Evolutionary conservation across 2,329 filamentous ascomycete genomes (phyloP), one percentile per base, ranked within the genome.

Genomic region (Fusarium musae): DNA sequence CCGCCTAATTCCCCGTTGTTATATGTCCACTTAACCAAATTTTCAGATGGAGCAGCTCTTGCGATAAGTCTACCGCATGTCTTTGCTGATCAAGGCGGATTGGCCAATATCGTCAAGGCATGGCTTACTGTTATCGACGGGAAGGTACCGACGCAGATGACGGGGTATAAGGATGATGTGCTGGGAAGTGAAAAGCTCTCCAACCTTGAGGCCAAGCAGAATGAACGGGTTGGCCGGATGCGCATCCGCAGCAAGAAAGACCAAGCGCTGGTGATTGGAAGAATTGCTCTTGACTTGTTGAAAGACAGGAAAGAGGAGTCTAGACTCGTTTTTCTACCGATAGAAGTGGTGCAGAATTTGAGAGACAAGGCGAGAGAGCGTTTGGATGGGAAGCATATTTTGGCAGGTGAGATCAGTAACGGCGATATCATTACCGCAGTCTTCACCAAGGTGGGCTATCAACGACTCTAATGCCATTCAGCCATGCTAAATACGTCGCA

Each of bases 391-490:
- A 50, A 50, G 2, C 26, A 59, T 3, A 1, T 0, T 3, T 26
- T 36, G 3, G 19, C 21, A 7, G 23, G 16, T n/a, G 37, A 49
- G 9, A 46, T 69, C 4, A 69, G 46, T 19, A 63, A 63, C 4
- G 64, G 63, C 0, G 64, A 69, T 16, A 54, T 69, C 13, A 32
- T 70, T 0, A 59, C 66, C 15, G 52, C 56, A 1, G 43, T 69
- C 40, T 68, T 66, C 10, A 54, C 53, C 9, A 66, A 60, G 47
- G 65, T 54, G 19, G 8, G 26, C 12, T 7, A 4, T 11, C 2
- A 5, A 9, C 6, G 11, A 2, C 13, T 3, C 0, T 9, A 11
- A n/a, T 0, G 2, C 3, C 2, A 1, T 0, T 7, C 9, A 16
- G 1, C 2, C 7, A 23, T 37, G 7, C 23, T 53, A 28, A 53